A percentile compares a stretch with the other conserved stretches of the same genome.
Evolutionary conservation across 2,329 filamentous ascomycete species (phyloP).

Genomic region (Pseudogymnoascus sp.): DNA sequence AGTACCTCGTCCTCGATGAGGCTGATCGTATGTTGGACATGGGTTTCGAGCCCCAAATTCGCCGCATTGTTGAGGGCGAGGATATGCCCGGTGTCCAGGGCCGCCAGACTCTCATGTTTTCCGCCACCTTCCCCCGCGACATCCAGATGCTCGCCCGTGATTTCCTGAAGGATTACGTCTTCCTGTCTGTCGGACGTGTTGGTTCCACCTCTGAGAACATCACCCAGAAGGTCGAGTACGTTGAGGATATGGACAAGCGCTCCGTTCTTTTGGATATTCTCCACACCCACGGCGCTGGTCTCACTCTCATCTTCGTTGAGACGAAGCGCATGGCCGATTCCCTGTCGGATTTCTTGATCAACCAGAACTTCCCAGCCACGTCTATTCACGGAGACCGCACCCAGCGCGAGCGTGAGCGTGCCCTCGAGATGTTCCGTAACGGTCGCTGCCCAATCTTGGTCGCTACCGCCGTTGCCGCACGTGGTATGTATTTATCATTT

Average conservation of each 20-base stretch:
- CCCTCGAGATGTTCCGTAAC: constrained; percentile 94
- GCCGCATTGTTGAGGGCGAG: constrained; percentile 94
- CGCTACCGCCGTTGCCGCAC: constrained; percentile 90
- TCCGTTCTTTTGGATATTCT: constrained; percentile 96
- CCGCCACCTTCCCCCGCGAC: constrained; percentile 96
- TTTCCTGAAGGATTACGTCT: constrained; percentile 98
- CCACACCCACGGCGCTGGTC: constrained; percentile 80
- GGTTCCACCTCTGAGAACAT: constrained; percentile 99
- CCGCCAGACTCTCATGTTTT: constrained; percentile 99
- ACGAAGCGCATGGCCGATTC: constrained; percentile 99
- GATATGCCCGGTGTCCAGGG: constrained; percentile 82
- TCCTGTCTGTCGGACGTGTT: constrained; percentile 96
- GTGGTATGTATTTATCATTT: constrained; percentile 30
- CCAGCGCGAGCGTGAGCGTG: constrained; percentile 96
- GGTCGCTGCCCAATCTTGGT: constrained; percentile 94
- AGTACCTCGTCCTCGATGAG: constrained; percentile 97
- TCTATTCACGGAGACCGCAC: constrained; percentile 98
- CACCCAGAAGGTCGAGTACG: constrained; percentile 96
- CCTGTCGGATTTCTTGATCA: constrained; percentile 95
- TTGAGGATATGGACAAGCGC: constrained; percentile 95
- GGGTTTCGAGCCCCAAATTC: constrained; percentile 99
- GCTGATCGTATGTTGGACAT: constrained; percentile 99
- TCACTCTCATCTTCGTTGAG: constrained; percentile 97
- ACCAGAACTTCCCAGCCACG: constrained; percentile 95
- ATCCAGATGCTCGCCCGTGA: constrained; percentile 99